Evolutionary conservation across 169 alveolate genomes (phyloP).

Genomic region (Plasmodium vivax): DNA sequence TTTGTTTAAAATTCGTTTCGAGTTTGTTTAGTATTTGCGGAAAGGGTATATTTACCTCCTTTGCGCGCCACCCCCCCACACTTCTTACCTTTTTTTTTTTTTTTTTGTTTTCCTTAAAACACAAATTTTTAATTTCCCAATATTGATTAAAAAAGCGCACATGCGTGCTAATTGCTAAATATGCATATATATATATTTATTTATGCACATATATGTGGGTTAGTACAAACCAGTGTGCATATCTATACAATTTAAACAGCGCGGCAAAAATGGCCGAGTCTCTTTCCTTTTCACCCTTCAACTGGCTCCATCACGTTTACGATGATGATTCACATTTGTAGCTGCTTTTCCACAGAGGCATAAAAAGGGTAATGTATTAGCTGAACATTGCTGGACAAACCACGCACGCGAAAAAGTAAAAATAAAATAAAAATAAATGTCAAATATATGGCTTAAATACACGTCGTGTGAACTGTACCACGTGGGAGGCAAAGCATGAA

Average conservation of each 20-base stretch:
- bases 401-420: neutral
- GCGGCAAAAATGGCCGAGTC: neutral
- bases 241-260: neutral
- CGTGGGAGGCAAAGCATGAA: neutral
- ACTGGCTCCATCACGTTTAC: neutral
- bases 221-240: neutral
- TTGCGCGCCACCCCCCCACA: neutral
- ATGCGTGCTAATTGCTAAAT: neutral
- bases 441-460: neutral
- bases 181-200: neutral
- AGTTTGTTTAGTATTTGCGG: neutral
- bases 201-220: neutral
- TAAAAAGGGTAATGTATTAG: neutral
- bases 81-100: neutral
- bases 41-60: neutral
- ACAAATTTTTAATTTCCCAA: neutral
- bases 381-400: neutral
- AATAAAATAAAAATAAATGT: neutral
- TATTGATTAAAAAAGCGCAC: neutral
- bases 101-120: neutral
- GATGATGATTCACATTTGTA: neutral
- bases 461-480: neutral
- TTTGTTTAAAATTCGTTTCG: neutral
- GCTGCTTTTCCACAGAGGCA: neutral
- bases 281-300: neutral